Conservation (phyloP, 371 early-diverging fungal species). For the Quaeritorhiza haematococci region DNA sequence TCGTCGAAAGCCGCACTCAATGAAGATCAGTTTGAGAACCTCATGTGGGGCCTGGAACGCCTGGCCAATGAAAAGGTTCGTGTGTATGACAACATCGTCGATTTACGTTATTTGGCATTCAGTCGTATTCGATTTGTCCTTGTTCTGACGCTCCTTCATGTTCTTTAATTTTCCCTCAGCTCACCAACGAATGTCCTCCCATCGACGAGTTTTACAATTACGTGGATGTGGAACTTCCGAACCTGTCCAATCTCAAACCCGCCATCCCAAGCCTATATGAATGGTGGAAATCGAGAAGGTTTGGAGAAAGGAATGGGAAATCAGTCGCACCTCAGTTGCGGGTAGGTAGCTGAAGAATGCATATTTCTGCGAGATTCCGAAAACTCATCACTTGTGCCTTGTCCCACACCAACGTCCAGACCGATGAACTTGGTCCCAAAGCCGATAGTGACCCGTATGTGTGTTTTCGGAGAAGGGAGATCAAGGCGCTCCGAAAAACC, state of each 20-base stretch:
- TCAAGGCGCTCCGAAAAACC: slow-evolving; percentile 80
- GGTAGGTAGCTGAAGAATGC: slow-evolving; percentile 12
- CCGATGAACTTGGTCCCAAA: slow-evolving; percentile 29
- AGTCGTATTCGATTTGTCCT: not conserved
- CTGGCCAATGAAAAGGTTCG: slow-evolving; percentile 39
- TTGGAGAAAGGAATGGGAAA: not conserved
- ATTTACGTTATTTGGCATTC: not conserved
- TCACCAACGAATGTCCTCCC: not conserved
- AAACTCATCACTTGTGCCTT: too few species aligned
- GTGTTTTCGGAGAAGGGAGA: slow-evolving; percentile 94
- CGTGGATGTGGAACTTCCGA: not conserved
- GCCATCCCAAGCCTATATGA: not conserved
- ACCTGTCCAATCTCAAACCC: not conserved
- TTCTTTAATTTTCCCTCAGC: not conserved
- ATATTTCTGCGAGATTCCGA: slow-evolving; percentile 56
- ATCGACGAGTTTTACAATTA: slow-evolving; percentile 4
- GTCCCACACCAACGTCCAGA: slow-evolving; percentile 21
- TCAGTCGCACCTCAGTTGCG: not conserved
- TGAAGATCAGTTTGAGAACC: slow-evolving; percentile 73
- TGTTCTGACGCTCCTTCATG: not conserved
- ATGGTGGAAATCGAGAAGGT: slow-evolving; percentile 2
- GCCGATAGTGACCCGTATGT: slow-evolving; percentile 87
- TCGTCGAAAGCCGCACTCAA: slow-evolving; percentile 26
- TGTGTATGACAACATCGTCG: too few species aligned
- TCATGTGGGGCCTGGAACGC: slow-evolving; percentile 73